phyloP scores from a whole-genome alignment of 805 yeast species.

The Candida piceae region DNA sequence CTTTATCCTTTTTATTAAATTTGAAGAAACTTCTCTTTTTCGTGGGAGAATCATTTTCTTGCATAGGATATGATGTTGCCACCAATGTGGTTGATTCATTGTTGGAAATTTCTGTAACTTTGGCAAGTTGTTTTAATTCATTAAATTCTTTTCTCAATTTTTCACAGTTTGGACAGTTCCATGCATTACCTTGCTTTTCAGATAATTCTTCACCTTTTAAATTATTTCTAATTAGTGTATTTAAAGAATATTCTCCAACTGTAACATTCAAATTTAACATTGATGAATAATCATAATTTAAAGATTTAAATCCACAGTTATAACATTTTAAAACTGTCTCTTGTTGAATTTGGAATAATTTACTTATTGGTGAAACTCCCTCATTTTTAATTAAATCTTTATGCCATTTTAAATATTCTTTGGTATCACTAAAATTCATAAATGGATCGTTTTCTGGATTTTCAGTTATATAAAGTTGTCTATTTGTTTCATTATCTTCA shows the following conservation, averaged over 20 bases:
- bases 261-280: slow-evolving; percentile 28
- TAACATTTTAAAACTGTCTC: slow-evolving; percentile 61
- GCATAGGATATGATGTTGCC: background rate
- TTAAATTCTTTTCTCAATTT: slow-evolving; percentile 23
- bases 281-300: slow-evolving; percentile 40
- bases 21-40: slow-evolving; percentile 29
- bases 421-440: slow-evolving; percentile 20
- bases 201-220: slow-evolving; percentile 58
- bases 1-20: slow-evolving; percentile 12
- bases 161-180: slow-evolving; percentile 76
- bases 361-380: slow-evolving; percentile 64
- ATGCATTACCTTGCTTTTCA: slow-evolving; percentile 66
- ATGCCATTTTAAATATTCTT: slow-evolving; percentile 62
- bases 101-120: slow-evolving; percentile 2
- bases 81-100: background rate
- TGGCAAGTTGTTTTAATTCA: slow-evolving; percentile 14
- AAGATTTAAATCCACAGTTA: slow-evolving; percentile 57
- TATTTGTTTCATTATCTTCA: slow-evolving; percentile 19
- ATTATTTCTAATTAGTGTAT: slow-evolving; percentile 60
- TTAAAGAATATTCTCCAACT: slow-evolving; percentile 30
- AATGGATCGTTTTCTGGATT: slow-evolving; percentile 24
- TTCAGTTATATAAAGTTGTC: slow-evolving; percentile 18
- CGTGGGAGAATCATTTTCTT: slow-evolving; percentile 19
- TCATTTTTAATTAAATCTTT: slow-evolving; percentile 43
- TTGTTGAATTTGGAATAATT: slow-evolving; percentile 67